phyloP scores from a whole-genome alignment of 352 stramenopile genomes.

The Phytopythium kandeliae region DNA sequence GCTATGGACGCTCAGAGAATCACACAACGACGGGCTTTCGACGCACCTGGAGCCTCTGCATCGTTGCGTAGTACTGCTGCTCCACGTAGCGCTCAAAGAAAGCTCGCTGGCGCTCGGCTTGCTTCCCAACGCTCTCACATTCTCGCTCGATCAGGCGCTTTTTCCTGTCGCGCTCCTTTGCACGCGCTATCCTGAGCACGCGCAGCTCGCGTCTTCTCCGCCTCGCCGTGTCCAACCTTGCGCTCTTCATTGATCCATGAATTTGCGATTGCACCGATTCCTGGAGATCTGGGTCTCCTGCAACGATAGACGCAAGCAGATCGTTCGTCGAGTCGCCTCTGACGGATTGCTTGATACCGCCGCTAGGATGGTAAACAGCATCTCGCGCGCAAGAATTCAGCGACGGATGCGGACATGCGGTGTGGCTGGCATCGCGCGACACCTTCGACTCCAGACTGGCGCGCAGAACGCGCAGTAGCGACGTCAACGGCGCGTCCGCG shows the following conservation, averaged over 20 bases:
- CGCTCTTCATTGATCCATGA: not conserved
- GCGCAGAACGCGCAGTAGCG: not conserved
- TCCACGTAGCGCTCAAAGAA: not conserved
- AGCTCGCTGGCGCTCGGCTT: not conserved
- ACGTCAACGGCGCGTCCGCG: not conserved
- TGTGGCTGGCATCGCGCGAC: not conserved
- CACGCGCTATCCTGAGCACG: not conserved
- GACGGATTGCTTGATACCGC: too few relatives aligned
- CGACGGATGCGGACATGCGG: not conserved
- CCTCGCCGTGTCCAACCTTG: not conserved
- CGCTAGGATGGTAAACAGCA: too few relatives aligned
- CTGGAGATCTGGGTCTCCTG: not conserved
- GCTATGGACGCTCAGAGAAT: too few relatives aligned
- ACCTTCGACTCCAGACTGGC: not conserved
- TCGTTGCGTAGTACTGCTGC: not conserved
- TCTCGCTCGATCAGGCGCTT: not conserved
- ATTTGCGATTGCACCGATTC: not conserved
- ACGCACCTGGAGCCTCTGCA: slow-evolving; percentile 1
- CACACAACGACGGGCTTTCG: too few relatives aligned
- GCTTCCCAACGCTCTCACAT: too few relatives aligned
- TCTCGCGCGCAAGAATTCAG: not conserved
- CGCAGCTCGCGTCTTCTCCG: not conserved
- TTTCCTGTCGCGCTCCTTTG: not conserved
- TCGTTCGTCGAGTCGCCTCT: not conserved
- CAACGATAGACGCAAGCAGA: not conserved